Base-by-base conservation (phyloP, 768 basidiomycete species). In the Hypholoma sublateritium region DNA sequence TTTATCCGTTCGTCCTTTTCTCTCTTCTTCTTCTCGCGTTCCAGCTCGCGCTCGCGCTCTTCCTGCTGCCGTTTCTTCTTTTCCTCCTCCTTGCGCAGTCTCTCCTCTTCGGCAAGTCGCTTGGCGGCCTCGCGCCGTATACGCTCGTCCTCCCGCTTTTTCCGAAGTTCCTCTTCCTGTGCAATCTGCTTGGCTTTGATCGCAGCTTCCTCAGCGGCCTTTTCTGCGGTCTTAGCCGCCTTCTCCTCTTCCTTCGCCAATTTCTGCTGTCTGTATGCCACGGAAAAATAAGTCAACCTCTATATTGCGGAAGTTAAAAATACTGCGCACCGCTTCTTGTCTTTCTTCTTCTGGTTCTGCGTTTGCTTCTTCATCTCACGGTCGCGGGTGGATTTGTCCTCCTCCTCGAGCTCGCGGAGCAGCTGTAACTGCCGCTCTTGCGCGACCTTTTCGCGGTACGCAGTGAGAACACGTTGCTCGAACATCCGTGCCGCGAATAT, bases 401-500 rank as follows among this genome's bases (percentile, higher is more conserved):
- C 97, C 64, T 95, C 95, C 71, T 97, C 96, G 13, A 99, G 84
- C 69, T 98, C 97, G 28, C 92, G 87, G 56, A 99, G 79, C 19
- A 99, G 81, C 64, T 98, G 95, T 59, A 90, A 76, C 71, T 98
- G 95, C 62, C 94, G 86, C 73, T 96, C 95, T 69, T 96, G 93
- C 12, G 97, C 96, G 16, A 98, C 93, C 72, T 92, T 89, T 75
- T 98, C 96, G 36, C 96, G 89, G 68, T 96, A 98, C 13, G 96
- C 94, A 66, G 94, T 90, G 53, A 97, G 84, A 37, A 98, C 97
- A 21, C 97, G 88, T 73, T 98, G 96, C 75, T 99, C 97, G 71
- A 99, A 98, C 95, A 98, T 97, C 53, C 97, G 86, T 42, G 97
- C 97, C 14, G 97, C 97, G 66, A 99, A 99, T 73, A 99, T 97